Evolutionary conservation across 805 yeast genomes (phyloP).

Genomic region (Teunomyces stri): DNA sequence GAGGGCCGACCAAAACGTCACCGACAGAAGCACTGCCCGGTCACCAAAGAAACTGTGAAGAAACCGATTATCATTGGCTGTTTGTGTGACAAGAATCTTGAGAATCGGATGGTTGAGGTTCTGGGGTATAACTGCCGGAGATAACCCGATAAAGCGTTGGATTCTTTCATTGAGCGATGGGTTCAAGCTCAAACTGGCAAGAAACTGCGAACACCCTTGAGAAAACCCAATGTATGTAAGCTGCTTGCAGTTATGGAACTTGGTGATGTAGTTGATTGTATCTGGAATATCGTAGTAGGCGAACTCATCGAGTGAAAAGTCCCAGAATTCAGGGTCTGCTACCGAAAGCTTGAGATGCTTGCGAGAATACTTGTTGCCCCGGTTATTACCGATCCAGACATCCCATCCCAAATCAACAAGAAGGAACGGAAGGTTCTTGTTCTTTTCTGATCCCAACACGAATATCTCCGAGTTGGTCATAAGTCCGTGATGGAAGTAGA

Average conservation of each 20-base stretch:
- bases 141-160: slow-evolving; percentile 25
- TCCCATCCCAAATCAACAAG: slow-evolving; percentile 14
- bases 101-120: slow-evolving; percentile 23
- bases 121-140: slow-evolving; percentile 29
- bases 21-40: slow-evolving; percentile 29
- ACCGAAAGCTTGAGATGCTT: slow-evolving; percentile 27
- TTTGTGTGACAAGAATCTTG: slow-evolving; percentile 21
- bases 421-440: slow-evolving; percentile 19
- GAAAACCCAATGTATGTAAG: slow-evolving; percentile 29
- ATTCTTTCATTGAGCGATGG: slow-evolving; percentile 21
- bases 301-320: slow-evolving; percentile 31
- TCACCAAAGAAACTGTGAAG: slow-evolving; percentile 25
- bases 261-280: slow-evolving; percentile 19
- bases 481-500: slow-evolving; percentile 33
- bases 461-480: slow-evolving; percentile 29
- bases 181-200: slow-evolving; percentile 29
- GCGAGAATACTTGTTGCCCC: slow-evolving; percentile 26
- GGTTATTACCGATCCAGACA: slow-evolving; percentile 17
- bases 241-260: slow-evolving; percentile 15
- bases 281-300: slow-evolving; percentile 32
- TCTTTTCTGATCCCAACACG: slow-evolving; percentile 20
- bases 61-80: slow-evolving; percentile 25
- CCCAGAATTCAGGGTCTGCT: slow-evolving; percentile 25
- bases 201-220: slow-evolving; percentile 31
- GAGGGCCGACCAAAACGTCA: slow-evolving; percentile 25